Base-by-base conservation (phyloP, 192 early-diverging fungal genomes). In the Coemansia nantahalensis region DNA sequence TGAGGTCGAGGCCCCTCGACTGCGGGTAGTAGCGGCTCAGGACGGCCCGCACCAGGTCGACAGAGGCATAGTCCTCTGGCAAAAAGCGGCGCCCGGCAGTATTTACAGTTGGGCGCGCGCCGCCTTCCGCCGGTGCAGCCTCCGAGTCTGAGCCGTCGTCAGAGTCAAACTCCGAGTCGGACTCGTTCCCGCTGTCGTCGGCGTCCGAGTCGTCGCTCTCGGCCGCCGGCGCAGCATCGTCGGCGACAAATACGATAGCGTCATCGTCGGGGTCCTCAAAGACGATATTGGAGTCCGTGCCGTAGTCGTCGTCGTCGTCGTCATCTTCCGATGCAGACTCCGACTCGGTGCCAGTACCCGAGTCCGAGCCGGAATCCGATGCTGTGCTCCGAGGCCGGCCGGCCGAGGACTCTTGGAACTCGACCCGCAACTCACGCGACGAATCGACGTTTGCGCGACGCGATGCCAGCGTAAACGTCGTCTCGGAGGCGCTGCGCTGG, bases 11-110 rank as follows among this genome's bases (percentile, higher is more conserved):
- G 8, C 44, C 39, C 19, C 61, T 66, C 3, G 51, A 49, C 17
- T 59, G 56, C 36, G 73, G 41, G 28, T 76, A 76, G 57, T 76
- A 76, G 23, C 73, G 65, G 49, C 22, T 30, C 19, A 76, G 52
- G 19, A 76, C 62, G 13, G 73, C 73, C 9, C 54, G 51, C 15
- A 42, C 66, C 15, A 57, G 66, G 43, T 76, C 57, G 15, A 76
- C 46, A 15, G 26, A 6, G 11, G 57, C 45, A 37, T 55, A 41
- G 26, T 76, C 66, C 10, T 51, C 45, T 1, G 50, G 8, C 24
- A 51, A 48, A 8, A 54, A 28, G 17, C 19, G 59, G 1, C 9
- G 31, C 31, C 31, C 1, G 5, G 31, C 10, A 9, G 1, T 32
- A 32, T 32, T 11, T 15, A 37, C 15, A 37, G 16, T 16, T 16